phyloP scores from a whole-genome alignment of 139 green algal species.

The Deuterostichococcus epilithicus region DNA sequence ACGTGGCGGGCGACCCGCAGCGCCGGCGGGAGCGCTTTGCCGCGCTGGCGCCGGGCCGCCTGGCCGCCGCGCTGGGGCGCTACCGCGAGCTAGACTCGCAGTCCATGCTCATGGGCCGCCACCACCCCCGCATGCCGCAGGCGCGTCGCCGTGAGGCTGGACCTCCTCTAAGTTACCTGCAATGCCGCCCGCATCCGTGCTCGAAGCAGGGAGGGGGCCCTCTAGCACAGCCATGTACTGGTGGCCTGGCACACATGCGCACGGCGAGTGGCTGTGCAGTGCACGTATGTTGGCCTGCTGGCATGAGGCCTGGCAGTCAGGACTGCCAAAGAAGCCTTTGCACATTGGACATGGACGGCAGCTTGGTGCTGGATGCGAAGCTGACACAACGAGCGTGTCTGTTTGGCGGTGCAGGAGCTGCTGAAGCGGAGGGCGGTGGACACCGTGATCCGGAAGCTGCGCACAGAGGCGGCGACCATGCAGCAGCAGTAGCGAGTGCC shows the following conservation, averaged over 20 bases:
- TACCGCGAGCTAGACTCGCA: constrained; percentile 23
- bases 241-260: not conserved
- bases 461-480: constrained; percentile 5
- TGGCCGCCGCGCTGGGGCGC: constrained; percentile 23
- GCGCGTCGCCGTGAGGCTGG: not conserved
- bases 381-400: not conserved
- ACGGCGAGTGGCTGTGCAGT: not conserved
- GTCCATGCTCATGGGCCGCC: constrained; percentile 4
- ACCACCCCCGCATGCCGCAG: not conserved
- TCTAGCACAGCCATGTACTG: too few species aligned
- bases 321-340: not conserved
- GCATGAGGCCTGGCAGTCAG: not conserved
- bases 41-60: constrained; percentile 10
- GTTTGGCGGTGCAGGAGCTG: constrained; percentile 21
- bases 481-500: not conserved
- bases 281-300: not conserved
- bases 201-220: too few species aligned
- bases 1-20: constrained; percentile 22
- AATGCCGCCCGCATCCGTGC: not conserved
- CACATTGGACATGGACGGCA: not conserved
- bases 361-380: not conserved
- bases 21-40: constrained; percentile 8
- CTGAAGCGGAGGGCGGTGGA: constrained; percentile 49
- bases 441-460: constrained; percentile 43
- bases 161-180: not conserved